Conservation (phyloP, 2,329 filamentous ascomycete species). For the Neocucurbitaria cava region DNA sequence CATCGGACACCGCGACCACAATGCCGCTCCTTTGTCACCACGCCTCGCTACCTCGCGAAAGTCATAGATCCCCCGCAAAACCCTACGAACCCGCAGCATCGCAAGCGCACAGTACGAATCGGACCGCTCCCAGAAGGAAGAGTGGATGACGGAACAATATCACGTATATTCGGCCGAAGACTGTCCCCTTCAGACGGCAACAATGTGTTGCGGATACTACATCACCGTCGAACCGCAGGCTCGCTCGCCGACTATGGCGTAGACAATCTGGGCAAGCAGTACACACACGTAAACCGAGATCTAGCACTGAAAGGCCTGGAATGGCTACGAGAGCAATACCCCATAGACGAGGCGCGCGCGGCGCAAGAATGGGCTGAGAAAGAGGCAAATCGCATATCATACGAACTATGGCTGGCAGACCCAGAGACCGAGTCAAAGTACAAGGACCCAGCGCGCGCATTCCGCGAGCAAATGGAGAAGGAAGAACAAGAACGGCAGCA, state of each 20-base stretch:
- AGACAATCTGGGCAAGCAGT: slow-evolving; percentile 39
- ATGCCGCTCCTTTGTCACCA: slow-evolving; percentile 34
- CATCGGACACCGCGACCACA: slow-evolving; percentile 15
- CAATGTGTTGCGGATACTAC: slow-evolving; percentile 47
- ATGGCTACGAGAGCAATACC: slow-evolving; percentile 45
- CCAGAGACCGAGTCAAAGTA: slow-evolving; percentile 48
- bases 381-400: slow-evolving; percentile 48
- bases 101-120: slow-evolving; percentile 42
- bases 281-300: slow-evolving; percentile 33
- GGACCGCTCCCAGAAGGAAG: slow-evolving; percentile 39
- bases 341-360: slow-evolving; percentile 50
- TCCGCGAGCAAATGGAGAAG: slow-evolving; percentile 43
- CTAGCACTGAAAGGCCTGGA: slow-evolving; percentile 41
- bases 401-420: slow-evolving; percentile 47
- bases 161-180: slow-evolving; percentile 40
- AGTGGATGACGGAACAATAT: slow-evolving; percentile 32
- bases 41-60: slow-evolving; percentile 30
- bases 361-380: slow-evolving; percentile 50
- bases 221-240: slow-evolving; percentile 49
- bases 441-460: slow-evolving; percentile 46
- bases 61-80: slow-evolving; percentile 34
- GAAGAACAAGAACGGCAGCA: slow-evolving; percentile 33
- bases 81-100: slow-evolving; percentile 26
- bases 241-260: slow-evolving; percentile 51
- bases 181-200: slow-evolving; percentile 42